Evolutionary conservation across 108 stramenopile species (phyloP).

Genomic region (Schizochytrium sp.): DNA sequence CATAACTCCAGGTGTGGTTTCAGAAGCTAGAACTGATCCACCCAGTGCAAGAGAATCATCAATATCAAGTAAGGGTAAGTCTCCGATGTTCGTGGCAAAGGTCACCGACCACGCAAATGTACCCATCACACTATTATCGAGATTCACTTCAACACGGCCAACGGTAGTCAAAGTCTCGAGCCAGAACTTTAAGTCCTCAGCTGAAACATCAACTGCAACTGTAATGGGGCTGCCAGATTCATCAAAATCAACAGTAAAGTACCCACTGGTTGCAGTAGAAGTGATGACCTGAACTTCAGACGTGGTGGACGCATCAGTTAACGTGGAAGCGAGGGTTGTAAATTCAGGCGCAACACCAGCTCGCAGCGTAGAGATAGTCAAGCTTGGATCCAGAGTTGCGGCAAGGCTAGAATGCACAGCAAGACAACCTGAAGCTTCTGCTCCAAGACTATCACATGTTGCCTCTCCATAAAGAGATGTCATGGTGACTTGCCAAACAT

Average conservation of each 20-base stretch:
- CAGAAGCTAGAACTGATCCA: neutral
- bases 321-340: neutral
- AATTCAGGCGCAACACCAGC: neutral
- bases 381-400: neutral
- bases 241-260: constrained; percentile 56
- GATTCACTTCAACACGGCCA: constrained; percentile 68
- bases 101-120: constrained; percentile 73
- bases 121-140: neutral
- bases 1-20: neutral
- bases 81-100: constrained; percentile 72
- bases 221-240: neutral
- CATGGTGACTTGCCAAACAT: constrained; percentile 41
- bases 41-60: neutral
- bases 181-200: constrained; percentile 71
- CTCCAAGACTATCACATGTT: neutral
- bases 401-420: constrained; percentile 39
- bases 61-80: constrained; percentile 74
- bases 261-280: constrained; percentile 34
- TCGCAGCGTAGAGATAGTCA: neutral
- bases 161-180: constrained; percentile 69
- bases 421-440: constrained; percentile 29
- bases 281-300: constrained; percentile 14
- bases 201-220: constrained; percentile 49
- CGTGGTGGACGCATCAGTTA: neutral
- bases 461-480: neutral